Base-by-base conservation (phyloP, 1,284 basidiomycete species). In the Ustilago sp. region DNA sequence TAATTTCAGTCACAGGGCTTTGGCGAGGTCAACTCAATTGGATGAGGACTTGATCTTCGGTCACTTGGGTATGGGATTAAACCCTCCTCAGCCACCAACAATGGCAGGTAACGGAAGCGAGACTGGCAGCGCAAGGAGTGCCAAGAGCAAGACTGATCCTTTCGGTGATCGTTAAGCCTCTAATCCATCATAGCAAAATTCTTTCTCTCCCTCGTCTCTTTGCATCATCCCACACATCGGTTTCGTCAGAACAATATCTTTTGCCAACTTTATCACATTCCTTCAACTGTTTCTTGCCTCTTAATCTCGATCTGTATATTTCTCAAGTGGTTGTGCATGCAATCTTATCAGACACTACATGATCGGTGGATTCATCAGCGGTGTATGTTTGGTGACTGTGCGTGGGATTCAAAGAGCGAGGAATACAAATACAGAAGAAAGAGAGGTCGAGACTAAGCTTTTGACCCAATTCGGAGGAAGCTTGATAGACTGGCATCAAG, bases 1-100 rank as follows among this genome's bases (percentile, higher is more conserved):
- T 62, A 77, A 74, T 59, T 77, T 74, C 35, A 68, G 52, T 47
- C 54, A 65, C 28, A 39, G 75, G 7, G 67, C 75, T 5, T 12
- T 77, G 55, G 64, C 75, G n/a, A 65, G 75, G 12, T 77, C 75
- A 38, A 71, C 70, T 50, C 75, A 70, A 47, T 50, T 77, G 19
- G 75, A 77, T 4, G 75, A 77, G 36, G 75, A 77, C 39, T 51
- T 77, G 53, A 77, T 77, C 64, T 77, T 77, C 51, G 75, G 75
- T 15, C 57, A 77, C 28, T 52, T 77, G 13, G 74, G 74, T 17
- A 77, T 77, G 74, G 74, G 74, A 0, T 59, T 77, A 13, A 73
- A 15, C n/a, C 66, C 74, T 36, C 59, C 59, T 34, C 28, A 39
- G 12, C 59, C 63, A 4, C 69, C 59, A 6, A 60, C 59, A 11